Percentiles rank a stretch among this genome's conserved stretches.
Evolutionary conservation across 768 basidiomycete genomes (phyloP).

Genomic region (Symmetrospora coprosmae): DNA sequence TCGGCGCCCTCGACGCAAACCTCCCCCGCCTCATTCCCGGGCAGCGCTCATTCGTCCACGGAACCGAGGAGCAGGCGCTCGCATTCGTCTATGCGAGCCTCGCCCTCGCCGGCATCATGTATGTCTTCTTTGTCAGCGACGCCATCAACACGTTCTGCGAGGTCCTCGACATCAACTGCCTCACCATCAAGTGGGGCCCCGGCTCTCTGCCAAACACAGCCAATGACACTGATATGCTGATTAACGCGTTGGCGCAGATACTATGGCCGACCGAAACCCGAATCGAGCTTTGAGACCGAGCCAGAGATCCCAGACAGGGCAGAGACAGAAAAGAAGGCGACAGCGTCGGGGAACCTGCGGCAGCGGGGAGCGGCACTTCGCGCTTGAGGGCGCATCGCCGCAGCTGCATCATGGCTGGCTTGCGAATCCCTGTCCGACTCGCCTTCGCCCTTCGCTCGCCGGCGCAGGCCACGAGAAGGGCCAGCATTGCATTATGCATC

Average conservation of each 20-base stretch:
- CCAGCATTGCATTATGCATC: no score
- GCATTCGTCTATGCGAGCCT: slow-evolving; percentile 25
- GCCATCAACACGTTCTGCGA: slow-evolving; percentile 73
- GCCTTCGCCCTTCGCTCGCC: no score
- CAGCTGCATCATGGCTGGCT: no score
- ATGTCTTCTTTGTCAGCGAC: slow-evolving; percentile 56
- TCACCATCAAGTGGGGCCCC: slow-evolving; percentile 50
- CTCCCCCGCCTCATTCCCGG: slow-evolving; percentile 46
- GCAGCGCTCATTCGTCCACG: slow-evolving; percentile 46
- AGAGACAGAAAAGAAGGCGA: not conserved
- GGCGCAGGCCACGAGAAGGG: no score
- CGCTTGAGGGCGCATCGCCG: no score
- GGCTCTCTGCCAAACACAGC: not conserved
- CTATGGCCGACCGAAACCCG: slow-evolving; percentile 5
- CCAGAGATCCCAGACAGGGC: slow-evolving; percentile 9
- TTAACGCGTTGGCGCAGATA: not conserved
- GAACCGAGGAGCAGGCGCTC: slow-evolving; percentile 9
- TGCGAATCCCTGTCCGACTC: no score
- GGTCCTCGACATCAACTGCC: slow-evolving; percentile 84
- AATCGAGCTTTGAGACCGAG: slow-evolving; percentile 15
- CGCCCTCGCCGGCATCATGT: slow-evolving; percentile 38
- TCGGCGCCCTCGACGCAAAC: slow-evolving; percentile 73
- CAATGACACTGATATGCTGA: not conserved
- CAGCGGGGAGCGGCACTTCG: no score
- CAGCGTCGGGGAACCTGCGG: no score